A percentile compares a stretch with the other conserved stretches of the same genome.
Conservation (phyloP, 768 basidiomycete species). For the Amanita molliuscula region DNA sequence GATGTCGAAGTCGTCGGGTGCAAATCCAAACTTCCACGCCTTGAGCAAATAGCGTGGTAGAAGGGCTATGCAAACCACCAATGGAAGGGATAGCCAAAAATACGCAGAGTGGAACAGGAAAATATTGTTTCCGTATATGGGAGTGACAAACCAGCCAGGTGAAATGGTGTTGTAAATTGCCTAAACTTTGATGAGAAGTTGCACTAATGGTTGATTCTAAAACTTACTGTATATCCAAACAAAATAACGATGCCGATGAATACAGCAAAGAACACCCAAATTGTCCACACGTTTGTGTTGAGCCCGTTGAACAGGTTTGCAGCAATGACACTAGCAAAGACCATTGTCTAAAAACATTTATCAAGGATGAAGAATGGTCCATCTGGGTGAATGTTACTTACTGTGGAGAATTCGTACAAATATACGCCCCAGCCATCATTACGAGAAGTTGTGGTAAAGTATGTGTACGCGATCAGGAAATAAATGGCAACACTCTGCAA, state of each 20-base stretch:
- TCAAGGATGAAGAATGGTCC: neutral
- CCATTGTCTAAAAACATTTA: conserved; percentile 53
- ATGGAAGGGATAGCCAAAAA: conserved; percentile 77
- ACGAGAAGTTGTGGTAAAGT: conserved; percentile 61
- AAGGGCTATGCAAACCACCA: conserved; percentile 63
- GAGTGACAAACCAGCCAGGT: conserved; percentile 59
- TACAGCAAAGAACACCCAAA: conserved; percentile 80
- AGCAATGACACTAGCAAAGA: conserved; percentile 61
- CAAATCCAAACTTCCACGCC: conserved; percentile 57
- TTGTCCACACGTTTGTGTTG: conserved; percentile 79
- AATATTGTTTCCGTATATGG: conserved; percentile 64
- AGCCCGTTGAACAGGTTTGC: conserved; percentile 85
- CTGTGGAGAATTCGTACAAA: conserved; percentile 79
- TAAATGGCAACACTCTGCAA: conserved; percentile 74
- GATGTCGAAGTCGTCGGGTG: conserved; percentile 72
- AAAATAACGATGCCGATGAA: conserved; percentile 73
- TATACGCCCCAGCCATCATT: conserved; percentile 69
- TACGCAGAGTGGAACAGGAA: conserved; percentile 75
- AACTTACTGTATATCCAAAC: conserved; percentile 66
- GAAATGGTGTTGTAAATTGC: conserved; percentile 71
- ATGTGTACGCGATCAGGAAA: conserved; percentile 78
- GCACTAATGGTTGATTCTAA: neutral
- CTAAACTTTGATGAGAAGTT: conserved; percentile 22
- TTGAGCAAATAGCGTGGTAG: conserved; percentile 70
- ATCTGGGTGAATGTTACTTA: conserved; percentile 23